Conservation (phyloP, 352 stramenopile species). For the Aphanomyces cochlioides region DNA sequence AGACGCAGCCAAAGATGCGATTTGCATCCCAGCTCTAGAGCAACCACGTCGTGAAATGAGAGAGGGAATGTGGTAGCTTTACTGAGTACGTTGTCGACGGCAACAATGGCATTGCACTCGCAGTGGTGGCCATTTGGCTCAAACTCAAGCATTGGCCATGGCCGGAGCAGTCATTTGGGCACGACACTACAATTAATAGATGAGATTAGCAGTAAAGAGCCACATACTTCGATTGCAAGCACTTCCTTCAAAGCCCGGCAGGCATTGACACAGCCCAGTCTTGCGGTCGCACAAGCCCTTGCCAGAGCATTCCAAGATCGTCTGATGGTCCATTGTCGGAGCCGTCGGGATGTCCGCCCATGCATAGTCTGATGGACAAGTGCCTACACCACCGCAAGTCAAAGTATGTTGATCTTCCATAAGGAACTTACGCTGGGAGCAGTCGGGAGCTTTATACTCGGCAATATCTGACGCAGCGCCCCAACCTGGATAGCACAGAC, state of each 20-base stretch:
- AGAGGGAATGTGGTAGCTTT: background rate
- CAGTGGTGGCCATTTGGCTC: constrained; percentile 36
- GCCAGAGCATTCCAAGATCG: constrained; percentile 85
- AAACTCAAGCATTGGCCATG: constrained; percentile 71
- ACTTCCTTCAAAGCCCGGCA: constrained; percentile 85
- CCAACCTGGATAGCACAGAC: constrained; percentile 85
- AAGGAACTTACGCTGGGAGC: constrained; percentile 53
- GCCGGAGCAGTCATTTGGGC: constrained; percentile 58
- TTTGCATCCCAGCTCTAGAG: constrained; percentile 65
- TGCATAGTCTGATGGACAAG: constrained; percentile 34
- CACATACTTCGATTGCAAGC: constrained; percentile 64
- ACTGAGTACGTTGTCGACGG: constrained; percentile 52
- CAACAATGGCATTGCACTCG: constrained; percentile 58
- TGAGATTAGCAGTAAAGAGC: background rate
- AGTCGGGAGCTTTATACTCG: constrained; percentile 77
- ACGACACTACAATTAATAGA: constrained; percentile 34
- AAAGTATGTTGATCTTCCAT: no score
- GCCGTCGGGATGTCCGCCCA: constrained; percentile 49
- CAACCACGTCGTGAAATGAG: no score
- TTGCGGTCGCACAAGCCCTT: constrained; percentile 87
- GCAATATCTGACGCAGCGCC: constrained; percentile 77
- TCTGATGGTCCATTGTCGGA: constrained; percentile 38
- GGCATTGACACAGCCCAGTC: constrained; percentile 80
- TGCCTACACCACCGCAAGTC: background rate
- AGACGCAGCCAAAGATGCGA: constrained; percentile 70